These are phyloP conservation scores for Pneumocystis carinii DNA, from an alignment of 1,139 yeast genomes.

Conservation along the genomic window DNA sequence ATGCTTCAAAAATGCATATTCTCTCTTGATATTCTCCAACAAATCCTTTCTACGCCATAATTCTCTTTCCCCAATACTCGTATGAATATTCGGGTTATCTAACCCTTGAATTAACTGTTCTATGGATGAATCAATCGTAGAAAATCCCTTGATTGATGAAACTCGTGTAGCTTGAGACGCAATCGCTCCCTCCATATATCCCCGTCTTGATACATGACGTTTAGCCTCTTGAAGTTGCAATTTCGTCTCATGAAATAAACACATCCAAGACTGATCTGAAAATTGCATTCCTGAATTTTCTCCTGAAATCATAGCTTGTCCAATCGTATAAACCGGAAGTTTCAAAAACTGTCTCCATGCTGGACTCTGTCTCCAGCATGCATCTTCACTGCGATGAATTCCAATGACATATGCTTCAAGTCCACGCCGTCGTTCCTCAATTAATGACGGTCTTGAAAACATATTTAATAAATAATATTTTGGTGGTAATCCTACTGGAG, in stretches of 20 bases:
- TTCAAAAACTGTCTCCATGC: conserved; percentile 27
- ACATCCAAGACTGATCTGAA: conserved; percentile 1
- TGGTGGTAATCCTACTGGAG: conserved; percentile 34
- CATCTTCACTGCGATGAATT: conserved; percentile 34
- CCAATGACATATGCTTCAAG: conserved; percentile 36
- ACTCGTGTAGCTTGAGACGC: conserved; percentile 1
- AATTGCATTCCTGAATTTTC: conserved; percentile 4
- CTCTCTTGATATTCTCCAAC: conserved; percentile 28
- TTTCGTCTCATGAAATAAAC: conserved; percentile 3
- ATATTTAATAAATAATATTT: conserved; percentile 19
- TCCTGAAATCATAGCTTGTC: neutral
- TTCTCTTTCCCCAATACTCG: conserved; percentile 27
- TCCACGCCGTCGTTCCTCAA: conserved; percentile 35
- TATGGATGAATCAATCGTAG: neutral
- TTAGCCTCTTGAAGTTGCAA: conserved; percentile 4
- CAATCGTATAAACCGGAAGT: conserved; percentile 19
- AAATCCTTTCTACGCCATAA: conserved; percentile 30
- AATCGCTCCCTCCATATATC: neutral
- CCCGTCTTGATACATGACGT: neutral
- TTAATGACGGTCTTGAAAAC: conserved; percentile 19
- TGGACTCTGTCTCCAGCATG: conserved; percentile 28
- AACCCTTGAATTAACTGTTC: conserved; percentile 2
- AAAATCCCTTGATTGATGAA: conserved; percentile 3
- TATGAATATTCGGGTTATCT: conserved; percentile 1
- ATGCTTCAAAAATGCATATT: conserved; percentile 23